phyloP scores from a whole-genome alignment of 2,329 filamentous ascomycete genomes.

The Verticillium longisporum region DNA sequence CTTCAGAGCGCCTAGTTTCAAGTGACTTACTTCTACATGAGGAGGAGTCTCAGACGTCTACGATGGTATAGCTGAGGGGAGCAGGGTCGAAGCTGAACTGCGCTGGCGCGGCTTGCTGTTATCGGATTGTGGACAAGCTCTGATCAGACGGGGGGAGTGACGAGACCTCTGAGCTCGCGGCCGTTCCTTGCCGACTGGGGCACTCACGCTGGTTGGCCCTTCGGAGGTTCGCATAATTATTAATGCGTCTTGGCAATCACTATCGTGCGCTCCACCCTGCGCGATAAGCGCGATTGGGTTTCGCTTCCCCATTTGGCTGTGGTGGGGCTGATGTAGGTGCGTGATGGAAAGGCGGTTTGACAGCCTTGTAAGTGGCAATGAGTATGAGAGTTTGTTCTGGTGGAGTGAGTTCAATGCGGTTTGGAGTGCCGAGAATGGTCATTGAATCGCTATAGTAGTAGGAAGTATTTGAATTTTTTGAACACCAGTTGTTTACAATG shows the following conservation, averaged over 20 bases:
- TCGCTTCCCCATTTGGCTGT: neutral
- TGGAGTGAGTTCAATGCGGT: too few species aligned
- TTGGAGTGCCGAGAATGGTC: too few species aligned
- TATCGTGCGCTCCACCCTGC: neutral
- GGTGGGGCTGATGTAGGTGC: neutral
- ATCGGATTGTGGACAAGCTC: constrained; percentile 2
- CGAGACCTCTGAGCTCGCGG: neutral
- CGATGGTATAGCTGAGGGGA: neutral
- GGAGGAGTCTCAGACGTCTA: neutral
- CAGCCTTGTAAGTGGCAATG: too few species aligned
- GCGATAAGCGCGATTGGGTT: neutral
- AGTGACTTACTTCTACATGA: neutral
- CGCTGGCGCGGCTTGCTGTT: neutral
- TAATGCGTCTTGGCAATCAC: neutral
- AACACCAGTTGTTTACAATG: too few species aligned
- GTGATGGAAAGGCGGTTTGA: too few species aligned
- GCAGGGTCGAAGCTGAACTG: neutral
- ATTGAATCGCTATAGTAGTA: too few species aligned
- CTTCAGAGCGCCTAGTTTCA: neutral
- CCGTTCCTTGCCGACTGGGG: neutral
- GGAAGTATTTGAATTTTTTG: too few species aligned
- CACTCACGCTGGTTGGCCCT: neutral
- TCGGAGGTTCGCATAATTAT: constrained; percentile 1
- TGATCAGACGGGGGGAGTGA: constrained; percentile 1
- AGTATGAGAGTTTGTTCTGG: too few species aligned